Conservation (phyloP, 306 rosid species). For the Castanopsis chinensis region DNA sequence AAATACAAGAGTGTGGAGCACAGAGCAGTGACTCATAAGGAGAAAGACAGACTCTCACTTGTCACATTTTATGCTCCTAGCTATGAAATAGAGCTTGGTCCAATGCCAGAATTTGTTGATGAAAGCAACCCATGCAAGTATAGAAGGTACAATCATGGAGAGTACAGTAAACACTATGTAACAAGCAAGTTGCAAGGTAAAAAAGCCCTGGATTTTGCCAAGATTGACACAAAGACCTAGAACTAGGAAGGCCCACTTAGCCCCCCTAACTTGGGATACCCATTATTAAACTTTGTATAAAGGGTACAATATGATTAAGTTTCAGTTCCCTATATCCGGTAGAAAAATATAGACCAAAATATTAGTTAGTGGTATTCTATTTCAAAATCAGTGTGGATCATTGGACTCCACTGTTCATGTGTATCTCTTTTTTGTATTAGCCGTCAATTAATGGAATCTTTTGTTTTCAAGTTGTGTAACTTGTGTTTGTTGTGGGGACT, state of each 20-base stretch:
- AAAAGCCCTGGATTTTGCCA: conserved; percentile 79
- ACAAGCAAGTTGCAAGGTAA: conserved; percentile 93
- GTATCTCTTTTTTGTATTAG: conserved; percentile 15
- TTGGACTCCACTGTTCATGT: conserved; percentile 29
- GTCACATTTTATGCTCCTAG: conserved; percentile 96
- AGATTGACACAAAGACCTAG: conserved; percentile 39
- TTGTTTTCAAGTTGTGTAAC: conserved; percentile 36
- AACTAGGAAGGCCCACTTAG: conserved; percentile 31
- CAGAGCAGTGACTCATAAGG: conserved; percentile 81
- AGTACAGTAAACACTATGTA: conserved; percentile 80
- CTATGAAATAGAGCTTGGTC: conserved; percentile 88
- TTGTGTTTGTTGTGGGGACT: conserved; percentile 27
- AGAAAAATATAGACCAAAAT: conserved; percentile 25
- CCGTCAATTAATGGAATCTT: conserved; percentile 33
- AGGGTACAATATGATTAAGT: conserved; percentile 8
- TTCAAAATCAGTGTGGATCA: conserved; percentile 25
- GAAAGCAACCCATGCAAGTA: conserved; percentile 68
- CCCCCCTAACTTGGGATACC: conserved; percentile 31
- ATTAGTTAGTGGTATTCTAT: conserved; percentile 29
- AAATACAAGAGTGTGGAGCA: conserved; percentile 96
- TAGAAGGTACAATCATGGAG: conserved; percentile 88
- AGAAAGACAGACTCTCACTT: conserved; percentile 68
- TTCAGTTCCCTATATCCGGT: conserved; percentile 20
- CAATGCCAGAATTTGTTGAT: conserved; percentile 64
- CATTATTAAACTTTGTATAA: conserved; percentile 20